These are phyloP conservation scores for Fusarium sp. DNA, from an alignment of 2,329 filamentous ascomycete genomes.

Conservation along the genomic window DNA sequence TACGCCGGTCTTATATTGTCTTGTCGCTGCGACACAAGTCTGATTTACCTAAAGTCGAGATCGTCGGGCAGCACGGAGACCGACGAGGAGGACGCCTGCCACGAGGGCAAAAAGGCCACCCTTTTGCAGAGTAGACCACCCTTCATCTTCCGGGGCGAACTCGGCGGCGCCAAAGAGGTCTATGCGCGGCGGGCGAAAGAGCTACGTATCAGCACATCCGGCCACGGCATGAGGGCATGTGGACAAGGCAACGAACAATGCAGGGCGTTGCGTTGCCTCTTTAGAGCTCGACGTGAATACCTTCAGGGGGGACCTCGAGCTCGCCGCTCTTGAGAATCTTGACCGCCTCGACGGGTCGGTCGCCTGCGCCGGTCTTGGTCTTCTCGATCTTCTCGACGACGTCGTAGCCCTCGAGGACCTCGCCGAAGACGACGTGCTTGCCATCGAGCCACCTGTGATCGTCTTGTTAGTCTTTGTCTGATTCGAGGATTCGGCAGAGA, in stretches of 20 bases:
- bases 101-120: slow-evolving; percentile 35
- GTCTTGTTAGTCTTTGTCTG: slow-evolving; percentile 7
- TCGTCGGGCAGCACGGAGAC: slow-evolving; percentile 36
- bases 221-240: slow-evolving; percentile 8
- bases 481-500: not conserved
- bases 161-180: slow-evolving; percentile 44
- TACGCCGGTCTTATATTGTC: slow-evolving; percentile 28
- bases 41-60: slow-evolving; percentile 31
- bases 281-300: slow-evolving; percentile 93
- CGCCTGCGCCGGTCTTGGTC: slow-evolving; percentile 69
- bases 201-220: slow-evolving; percentile 51
- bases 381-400: slow-evolving; percentile 84
- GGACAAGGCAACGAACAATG: slow-evolving; percentile 40
- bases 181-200: slow-evolving; percentile 39
- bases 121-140: slow-evolving; percentile 41
- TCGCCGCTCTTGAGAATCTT: slow-evolving; percentile 89
- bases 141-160: slow-evolving; percentile 31
- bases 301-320: slow-evolving; percentile 86
- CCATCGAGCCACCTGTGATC: slow-evolving; percentile 79
- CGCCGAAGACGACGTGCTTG: slow-evolving; percentile 87
- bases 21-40: slow-evolving; percentile 5
- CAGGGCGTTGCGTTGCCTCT: slow-evolving; percentile 47
- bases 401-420: slow-evolving; percentile 88
- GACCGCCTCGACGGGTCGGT: slow-evolving; percentile 76
- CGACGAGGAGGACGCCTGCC: slow-evolving; percentile 37